Percentiles rank a stretch among this genome's conserved stretches.
These are phyloP conservation scores for Nakazawaea wyomingensis DNA, from an alignment of 805 yeast species.

Conservation along the genomic window DNA sequence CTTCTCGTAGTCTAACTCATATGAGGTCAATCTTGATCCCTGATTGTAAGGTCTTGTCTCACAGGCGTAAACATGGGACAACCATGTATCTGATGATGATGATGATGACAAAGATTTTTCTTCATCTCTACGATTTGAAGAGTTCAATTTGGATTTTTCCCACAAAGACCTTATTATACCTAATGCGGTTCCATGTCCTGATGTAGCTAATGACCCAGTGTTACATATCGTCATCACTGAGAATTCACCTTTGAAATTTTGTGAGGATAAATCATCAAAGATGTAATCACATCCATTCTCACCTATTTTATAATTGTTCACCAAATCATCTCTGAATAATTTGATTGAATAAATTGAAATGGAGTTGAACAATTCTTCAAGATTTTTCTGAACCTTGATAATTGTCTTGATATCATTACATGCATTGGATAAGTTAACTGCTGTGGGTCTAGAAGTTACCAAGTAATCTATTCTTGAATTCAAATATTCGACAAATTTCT, in stretches of 20 bases:
- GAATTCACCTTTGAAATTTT: constrained; percentile 57
- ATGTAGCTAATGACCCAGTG: constrained; percentile 94
- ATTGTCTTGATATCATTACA: constrained; percentile 42
- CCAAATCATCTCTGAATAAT: constrained; percentile 69
- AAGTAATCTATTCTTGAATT: constrained; percentile 53
- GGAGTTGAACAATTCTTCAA: constrained; percentile 21
- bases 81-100: too few relatives aligned
- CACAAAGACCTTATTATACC: constrained; percentile 82
- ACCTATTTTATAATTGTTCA: constrained; percentile 77
- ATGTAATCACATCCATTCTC: constrained; percentile 75
- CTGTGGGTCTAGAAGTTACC: constrained; percentile 85
- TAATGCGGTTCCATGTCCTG: constrained; percentile 96
- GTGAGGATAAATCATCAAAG: constrained; percentile 34
- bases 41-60: constrained; percentile 97
- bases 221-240: constrained; percentile 90
- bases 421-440: constrained; percentile 85
- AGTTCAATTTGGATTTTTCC: constrained; percentile 31
- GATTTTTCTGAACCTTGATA: constrained; percentile 16
- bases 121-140: too few relatives aligned
- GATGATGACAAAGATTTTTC: too few relatives aligned
- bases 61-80: constrained; percentile 75
- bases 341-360: constrained; percentile 42
- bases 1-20: constrained; percentile 76
- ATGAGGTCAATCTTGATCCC: constrained; percentile 91
- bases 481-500: constrained; percentile 32